phyloP scores from a whole-genome alignment of 805 yeast species.

The Zygosaccharomyces siamensis region DNA sequence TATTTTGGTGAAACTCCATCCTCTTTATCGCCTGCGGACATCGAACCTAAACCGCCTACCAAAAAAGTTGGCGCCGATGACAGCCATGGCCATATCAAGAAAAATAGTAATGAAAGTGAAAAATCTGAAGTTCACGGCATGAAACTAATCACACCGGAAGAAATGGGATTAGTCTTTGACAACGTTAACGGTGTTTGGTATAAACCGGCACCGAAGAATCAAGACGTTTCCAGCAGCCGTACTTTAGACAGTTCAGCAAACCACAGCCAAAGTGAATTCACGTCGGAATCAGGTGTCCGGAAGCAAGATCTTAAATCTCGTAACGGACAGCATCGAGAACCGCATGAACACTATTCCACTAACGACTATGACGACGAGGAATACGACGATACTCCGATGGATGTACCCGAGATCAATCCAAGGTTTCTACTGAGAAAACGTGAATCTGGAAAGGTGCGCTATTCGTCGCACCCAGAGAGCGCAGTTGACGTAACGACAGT shows the following conservation, averaged over 20 bases:
- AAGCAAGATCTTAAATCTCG: neutral
- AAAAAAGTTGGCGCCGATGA: neutral
- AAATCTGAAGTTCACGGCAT: constrained; percentile 6
- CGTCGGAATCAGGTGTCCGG: neutral
- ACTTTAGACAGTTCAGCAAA: constrained; percentile 16
- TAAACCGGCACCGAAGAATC: constrained; percentile 18
- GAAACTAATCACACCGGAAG: constrained; percentile 26
- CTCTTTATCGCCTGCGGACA: constrained; percentile 11
- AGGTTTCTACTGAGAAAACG: constrained; percentile 9
- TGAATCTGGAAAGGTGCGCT: neutral
- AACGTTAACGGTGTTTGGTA: constrained; percentile 28
- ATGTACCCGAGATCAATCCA: constrained; percentile 26
- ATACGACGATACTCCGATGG: constrained; percentile 25
- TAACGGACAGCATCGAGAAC: neutral
- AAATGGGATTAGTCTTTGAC: constrained; percentile 25
- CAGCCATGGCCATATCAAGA: neutral
- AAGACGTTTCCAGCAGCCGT: constrained; percentile 23
- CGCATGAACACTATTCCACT: neutral
- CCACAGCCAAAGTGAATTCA: constrained; percentile 1
- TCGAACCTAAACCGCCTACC: neutral
- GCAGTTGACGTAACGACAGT: constrained; percentile 11
- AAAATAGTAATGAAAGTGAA: neutral
- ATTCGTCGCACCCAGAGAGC: neutral
- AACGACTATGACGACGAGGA: constrained; percentile 5
- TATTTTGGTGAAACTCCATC: constrained; percentile 16